A percentile compares a stretch with the other conserved stretches of the same genome.
phyloP scores from a whole-genome alignment of 2,329 filamentous ascomycete species.

The Penicillium sp. region DNA sequence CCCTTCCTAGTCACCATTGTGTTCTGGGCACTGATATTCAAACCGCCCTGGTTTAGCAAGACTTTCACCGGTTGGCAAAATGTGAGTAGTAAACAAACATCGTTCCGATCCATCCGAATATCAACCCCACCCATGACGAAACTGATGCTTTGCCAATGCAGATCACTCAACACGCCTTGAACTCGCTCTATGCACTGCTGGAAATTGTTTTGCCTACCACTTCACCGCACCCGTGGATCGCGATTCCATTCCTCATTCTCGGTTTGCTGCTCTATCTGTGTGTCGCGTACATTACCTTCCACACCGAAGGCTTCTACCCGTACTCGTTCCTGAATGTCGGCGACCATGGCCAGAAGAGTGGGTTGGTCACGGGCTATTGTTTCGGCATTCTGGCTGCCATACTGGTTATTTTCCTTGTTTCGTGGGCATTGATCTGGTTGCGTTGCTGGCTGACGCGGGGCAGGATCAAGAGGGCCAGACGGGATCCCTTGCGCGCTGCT shows the following conservation, averaged over 20 bases:
- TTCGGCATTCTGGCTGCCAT: constrained; percentile 59
- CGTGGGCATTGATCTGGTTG: constrained; percentile 56
- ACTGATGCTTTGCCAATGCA: constrained; percentile 17
- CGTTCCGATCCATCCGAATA: background rate
- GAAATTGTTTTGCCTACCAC: constrained; percentile 72
- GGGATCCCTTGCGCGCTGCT: constrained; percentile 14
- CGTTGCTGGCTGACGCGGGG: constrained; percentile 50
- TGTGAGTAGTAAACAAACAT: constrained; percentile 31
- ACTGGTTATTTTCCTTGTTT: constrained; percentile 56
- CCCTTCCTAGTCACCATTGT: constrained; percentile 72
- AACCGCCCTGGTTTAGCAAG: constrained; percentile 52
- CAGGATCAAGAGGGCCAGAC: constrained; percentile 25
- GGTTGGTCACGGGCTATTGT: constrained; percentile 65
- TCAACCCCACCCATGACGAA: background rate
- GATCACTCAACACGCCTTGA: constrained; percentile 74
- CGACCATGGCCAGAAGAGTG: constrained; percentile 47
- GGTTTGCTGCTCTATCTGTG: constrained; percentile 71
- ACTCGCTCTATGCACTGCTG: constrained; percentile 72
- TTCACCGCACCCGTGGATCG: constrained; percentile 62
- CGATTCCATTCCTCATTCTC: constrained; percentile 69
- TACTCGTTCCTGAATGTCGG: constrained; percentile 75
- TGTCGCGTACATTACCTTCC: constrained; percentile 72
- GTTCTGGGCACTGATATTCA: constrained; percentile 67
- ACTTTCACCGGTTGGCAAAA: constrained; percentile 59
- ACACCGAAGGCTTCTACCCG: constrained; percentile 71